Evolutionary conservation across 2,329 filamentous ascomycete genomes (phyloP), one percentile per base, ranked within the genome.

Genomic region (Aspergillus costaricaensis): DNA sequence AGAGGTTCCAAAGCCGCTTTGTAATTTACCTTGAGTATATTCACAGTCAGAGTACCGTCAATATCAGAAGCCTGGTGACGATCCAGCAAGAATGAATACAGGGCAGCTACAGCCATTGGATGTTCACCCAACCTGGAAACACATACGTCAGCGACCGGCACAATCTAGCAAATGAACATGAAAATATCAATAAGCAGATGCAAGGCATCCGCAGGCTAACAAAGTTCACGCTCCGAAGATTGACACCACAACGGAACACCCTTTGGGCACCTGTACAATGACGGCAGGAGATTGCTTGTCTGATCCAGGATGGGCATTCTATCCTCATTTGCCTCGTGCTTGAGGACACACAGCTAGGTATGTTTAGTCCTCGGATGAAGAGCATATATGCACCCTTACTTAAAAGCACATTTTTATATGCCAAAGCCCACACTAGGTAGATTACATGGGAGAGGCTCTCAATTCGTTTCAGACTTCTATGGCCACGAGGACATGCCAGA

Each of bases 1-100:
- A 21, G 41, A n/a, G 10, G 5, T 32, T 14, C 52, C 44, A 38
- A 25, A 17, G n/a, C 7, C 30, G 57, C 9, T 12, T 8, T 49
- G n/a, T 27, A 32, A 59, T 65, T 66, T 71, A 81, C 81, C 76
- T 79, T 79, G 3, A 83, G 70, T 39, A 82, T 77, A 57, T 76
- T 78, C 14, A 73, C 65, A 3, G 79, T 77, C 39, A 83, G 66
- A 21, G 73, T 67, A 7, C 80, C 80, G 57, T 81, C 78, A 61
- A 78, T 77, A 67, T 83, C 81, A 23, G 76, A 75, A 6, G 79
- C 80, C 57, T 79, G 79, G 63, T 81, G 77, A 25, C 81, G 78
- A 70, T 83, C 80, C 47, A 79, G 68, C 50, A 82, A 68, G 62
- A 82, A 82, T 6, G 79, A 81, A 66, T 81, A 80, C 61, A 82